Base-by-base conservation (phyloP, 139 green algal genomes). In the Volvox africanus region DNA sequence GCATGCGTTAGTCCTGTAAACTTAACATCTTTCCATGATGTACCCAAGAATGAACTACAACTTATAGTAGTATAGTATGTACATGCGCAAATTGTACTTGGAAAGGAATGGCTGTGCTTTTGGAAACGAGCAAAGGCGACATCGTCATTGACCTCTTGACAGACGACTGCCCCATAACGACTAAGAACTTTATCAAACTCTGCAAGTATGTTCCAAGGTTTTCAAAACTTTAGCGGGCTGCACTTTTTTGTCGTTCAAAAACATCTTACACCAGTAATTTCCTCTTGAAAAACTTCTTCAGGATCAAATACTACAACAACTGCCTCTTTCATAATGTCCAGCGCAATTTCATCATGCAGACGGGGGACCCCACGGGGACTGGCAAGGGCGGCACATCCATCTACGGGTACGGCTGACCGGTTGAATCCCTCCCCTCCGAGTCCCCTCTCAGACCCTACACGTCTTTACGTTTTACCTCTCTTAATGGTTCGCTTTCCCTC, bases 231-330 rank as follows among this genome's bases (percentile, higher is more conserved):
- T 55, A 9, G 44, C 44, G 44, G 44, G 5, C 5, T 55, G 44
- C 44, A 55, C 44, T 55, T 55, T 5, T 55, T 5, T 55, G 9
- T 55, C 5, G 5, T 55, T 9, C 5, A 55, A 55, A 55, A 5
- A 55, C 44, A 14, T 55, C 44, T 14, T 55, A 55, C 44, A 55
- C 44, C 44, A 55, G n/a, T n/a, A 55, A 55, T 55, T 55, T 9
- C 9, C 44, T 55, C 9, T 55, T 55, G 44, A 55, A 55, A 55
- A 55, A 14, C 44, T 55, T 55, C 22, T 11, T 65, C 94, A 98
- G 97, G 92, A 93, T 98, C 81, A 99, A 99, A 91, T 98, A 99
- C 89, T 99, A 97, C 96, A 98, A 99, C 93, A 98, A 98, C 91
- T 96, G 91, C 86, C 85, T 99, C 24, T 99, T 99, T 88, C 96